phyloP scores from a whole-genome alignment of 768 basidiomycete species.

The Tephrocybe sp. region DNA sequence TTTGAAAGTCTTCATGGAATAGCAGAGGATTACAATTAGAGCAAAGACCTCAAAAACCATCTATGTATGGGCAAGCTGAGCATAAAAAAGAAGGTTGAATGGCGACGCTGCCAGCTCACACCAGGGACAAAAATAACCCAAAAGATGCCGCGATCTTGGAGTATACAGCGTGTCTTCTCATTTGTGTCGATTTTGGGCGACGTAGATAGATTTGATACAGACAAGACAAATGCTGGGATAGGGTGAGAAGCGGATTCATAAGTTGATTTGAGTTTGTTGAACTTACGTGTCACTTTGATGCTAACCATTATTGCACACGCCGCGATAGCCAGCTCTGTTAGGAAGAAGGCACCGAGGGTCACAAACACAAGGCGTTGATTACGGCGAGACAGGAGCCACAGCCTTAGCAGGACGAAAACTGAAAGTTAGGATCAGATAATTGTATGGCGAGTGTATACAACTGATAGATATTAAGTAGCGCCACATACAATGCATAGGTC shows the following conservation, averaged over 20 bases:
- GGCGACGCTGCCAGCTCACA: not conserved
- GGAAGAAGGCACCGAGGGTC: conserved; percentile 28
- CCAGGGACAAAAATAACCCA: conserved; percentile 10
- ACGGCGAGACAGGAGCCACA: conserved; percentile 37
- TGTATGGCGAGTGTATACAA: not conserved
- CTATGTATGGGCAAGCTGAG: not conserved
- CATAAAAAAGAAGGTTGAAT: not conserved
- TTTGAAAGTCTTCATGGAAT: not conserved
- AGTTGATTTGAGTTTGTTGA: too few species aligned
- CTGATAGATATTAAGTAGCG: not conserved
- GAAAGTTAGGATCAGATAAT: not conserved
- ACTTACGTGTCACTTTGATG: conserved; percentile 26
- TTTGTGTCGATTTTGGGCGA: too few species aligned
- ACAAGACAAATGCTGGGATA: too few species aligned
- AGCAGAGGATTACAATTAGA: not conserved
- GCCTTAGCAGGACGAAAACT: conserved; percentile 39
- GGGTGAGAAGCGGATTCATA: too few species aligned
- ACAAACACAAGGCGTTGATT: conserved; percentile 24
- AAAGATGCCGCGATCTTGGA: conserved; percentile 1
- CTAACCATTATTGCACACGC: conserved; percentile 24
- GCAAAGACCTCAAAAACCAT: conserved; percentile 10
- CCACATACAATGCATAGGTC: conserved; percentile 33
- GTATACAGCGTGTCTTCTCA: not conserved
- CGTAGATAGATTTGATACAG: too few species aligned
- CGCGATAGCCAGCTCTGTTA: conserved; percentile 27